Evolutionary conservation across 495 filamentous ascomycete genomes (phyloP).

Genomic region (Xylaria bambusicola): DNA sequence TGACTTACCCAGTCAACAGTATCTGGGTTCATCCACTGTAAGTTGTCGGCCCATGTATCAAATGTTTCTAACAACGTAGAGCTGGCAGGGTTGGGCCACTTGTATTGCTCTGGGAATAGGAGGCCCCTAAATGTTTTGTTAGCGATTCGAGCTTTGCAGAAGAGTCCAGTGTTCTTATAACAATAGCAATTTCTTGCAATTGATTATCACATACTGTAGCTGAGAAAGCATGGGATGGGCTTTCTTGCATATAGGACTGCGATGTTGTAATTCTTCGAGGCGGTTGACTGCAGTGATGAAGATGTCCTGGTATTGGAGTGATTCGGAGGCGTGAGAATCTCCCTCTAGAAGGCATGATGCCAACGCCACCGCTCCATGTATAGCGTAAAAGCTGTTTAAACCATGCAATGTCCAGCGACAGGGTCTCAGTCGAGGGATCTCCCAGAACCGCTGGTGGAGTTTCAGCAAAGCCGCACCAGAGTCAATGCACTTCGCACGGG

Average conservation of each 20-base stretch:
- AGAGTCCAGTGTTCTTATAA: background rate
- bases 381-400: constrained; percentile 45
- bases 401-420: constrained; percentile 53
- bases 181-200: no score
- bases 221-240: constrained; percentile 12
- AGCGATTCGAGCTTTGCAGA: background rate
- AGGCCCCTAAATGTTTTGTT: background rate
- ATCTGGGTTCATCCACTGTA: constrained; percentile 9
- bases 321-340: constrained; percentile 4
- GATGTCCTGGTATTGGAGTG: constrained; percentile 5
- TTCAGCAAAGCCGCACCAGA: constrained; percentile 45
- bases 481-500: constrained; percentile 45
- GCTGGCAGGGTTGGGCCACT: constrained; percentile 8
- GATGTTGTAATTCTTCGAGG: constrained; percentile 1
- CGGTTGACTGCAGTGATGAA: constrained; percentile 1
- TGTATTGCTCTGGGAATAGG: constrained; percentile 7
- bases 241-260: constrained; percentile 14
- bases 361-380: constrained; percentile 22
- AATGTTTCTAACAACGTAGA: constrained; percentile 9
- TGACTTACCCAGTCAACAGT: constrained; percentile 13
- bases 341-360: constrained; percentile 16
- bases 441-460: constrained; percentile 42
- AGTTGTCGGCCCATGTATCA: constrained; percentile 14
- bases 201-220: constrained; percentile 7
- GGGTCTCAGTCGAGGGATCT: constrained; percentile 38